phyloP scores from a whole-genome alignment of 2,329 filamentous ascomycete species.

The Immersiporthe knoxdaviesiana region DNA sequence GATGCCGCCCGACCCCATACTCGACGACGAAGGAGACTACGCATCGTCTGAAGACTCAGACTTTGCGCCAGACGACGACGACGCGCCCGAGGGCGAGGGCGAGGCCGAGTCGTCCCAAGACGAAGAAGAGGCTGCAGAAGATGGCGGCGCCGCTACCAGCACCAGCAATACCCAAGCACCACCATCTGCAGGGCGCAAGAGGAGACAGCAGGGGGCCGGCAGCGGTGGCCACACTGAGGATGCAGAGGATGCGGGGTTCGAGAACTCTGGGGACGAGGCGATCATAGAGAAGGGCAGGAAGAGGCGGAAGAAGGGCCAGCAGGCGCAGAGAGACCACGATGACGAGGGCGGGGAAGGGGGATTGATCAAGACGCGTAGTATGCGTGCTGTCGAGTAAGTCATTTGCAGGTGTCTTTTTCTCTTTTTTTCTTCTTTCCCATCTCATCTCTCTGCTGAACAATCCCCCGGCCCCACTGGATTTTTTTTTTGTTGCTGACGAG shows the following conservation, averaged over 20 bases:
- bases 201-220: conserved; percentile 22
- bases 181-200: conserved; percentile 40
- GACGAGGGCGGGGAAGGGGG: conserved; percentile 64
- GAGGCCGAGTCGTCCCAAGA: conserved; percentile 48
- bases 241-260: conserved; percentile 55
- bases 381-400: conserved; percentile 67
- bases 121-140: conserved; percentile 53
- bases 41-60: conserved; percentile 75
- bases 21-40: conserved; percentile 59
- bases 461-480: neutral
- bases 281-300: conserved; percentile 65
- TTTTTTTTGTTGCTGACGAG: conserved; percentile 17
- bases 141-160: conserved; percentile 30
- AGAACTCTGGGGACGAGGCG: conserved; percentile 74
- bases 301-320: conserved; percentile 47
- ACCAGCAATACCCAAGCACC: conserved; percentile 31
- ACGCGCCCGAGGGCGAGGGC: conserved; percentile 44
- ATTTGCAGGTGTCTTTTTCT: neutral
- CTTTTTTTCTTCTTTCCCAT: neutral
- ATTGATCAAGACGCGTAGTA: conserved; percentile 72
- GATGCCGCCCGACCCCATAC: conserved; percentile 49
- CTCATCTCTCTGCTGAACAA: neutral
- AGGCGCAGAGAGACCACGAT: conserved; percentile 40
- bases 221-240: conserved; percentile 35
- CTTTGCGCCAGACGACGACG: conserved; percentile 66